A percentile compares a stretch with the other conserved stretches of the same genome.
Conservation (phyloP, 208 protist genomes). For the Leishmania turanica region DNA sequence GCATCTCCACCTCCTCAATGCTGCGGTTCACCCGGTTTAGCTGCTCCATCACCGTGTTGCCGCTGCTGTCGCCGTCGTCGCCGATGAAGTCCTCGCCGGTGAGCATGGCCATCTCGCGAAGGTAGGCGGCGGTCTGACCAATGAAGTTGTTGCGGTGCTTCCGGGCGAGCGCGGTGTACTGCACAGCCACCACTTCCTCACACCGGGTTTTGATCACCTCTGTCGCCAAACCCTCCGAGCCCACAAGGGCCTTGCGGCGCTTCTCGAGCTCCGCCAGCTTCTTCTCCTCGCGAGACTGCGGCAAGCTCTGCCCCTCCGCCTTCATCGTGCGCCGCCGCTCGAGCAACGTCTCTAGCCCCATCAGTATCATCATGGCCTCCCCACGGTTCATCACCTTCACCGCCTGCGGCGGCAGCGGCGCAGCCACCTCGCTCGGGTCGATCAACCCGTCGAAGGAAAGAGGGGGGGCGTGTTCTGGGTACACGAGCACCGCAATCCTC, state of each 20-base stretch:
- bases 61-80: slow-evolving; percentile 15
- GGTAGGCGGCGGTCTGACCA: slow-evolving; percentile 75
- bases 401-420: slow-evolving; percentile 21
- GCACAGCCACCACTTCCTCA: slow-evolving; percentile 58
- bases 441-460: slow-evolving; percentile 72
- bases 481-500: slow-evolving; percentile 70
- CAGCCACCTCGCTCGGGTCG: slow-evolving; percentile 22
- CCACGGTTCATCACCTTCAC: slow-evolving; percentile 64
- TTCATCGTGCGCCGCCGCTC: slow-evolving; percentile 58
- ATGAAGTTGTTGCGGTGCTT: slow-evolving; percentile 81
- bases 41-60: slow-evolving; percentile 43
- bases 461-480: slow-evolving; percentile 54
- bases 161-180: slow-evolving; percentile 66
- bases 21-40: slow-evolving; percentile 51
- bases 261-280: slow-evolving; percentile 68
- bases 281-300: slow-evolving; percentile 42
- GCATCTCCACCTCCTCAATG: slow-evolving; percentile 46
- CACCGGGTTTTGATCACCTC: slow-evolving; percentile 53
- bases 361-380: slow-evolving; percentile 83
- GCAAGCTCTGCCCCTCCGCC: slow-evolving; percentile 17
- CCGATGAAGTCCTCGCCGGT: slow-evolving; percentile 40
- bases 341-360: slow-evolving; percentile 79
- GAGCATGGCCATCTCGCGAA: slow-evolving; percentile 70
- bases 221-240: slow-evolving; percentile 66
- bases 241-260: slow-evolving; percentile 52